These are phyloP conservation scores for Populus davidiana DNA, from an alignment of 345 rosid genomes.

Conservation along the genomic window DNA sequence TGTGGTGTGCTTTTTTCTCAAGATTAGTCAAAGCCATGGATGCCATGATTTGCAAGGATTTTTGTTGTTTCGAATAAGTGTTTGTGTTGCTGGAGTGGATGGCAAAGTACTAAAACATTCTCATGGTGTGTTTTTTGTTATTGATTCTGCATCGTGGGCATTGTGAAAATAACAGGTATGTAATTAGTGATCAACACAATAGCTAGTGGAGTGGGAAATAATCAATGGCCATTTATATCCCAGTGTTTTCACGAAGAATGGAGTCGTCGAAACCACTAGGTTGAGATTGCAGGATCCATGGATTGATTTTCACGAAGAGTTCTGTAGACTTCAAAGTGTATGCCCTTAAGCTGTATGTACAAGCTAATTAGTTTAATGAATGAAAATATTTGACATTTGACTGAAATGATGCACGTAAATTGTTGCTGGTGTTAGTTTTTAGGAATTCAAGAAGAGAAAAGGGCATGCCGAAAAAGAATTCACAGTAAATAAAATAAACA, in stretches of 20 bases:
- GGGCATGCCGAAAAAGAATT: not conserved
- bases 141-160: not conserved
- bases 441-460: conserved; percentile 1
- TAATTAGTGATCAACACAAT: not conserved
- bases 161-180: not conserved
- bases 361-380: too few relatives aligned
- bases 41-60: not conserved
- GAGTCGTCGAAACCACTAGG: too few relatives aligned
- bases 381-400: not conserved
- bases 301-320: too few relatives aligned
- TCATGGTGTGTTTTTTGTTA: not conserved
- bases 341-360: too few relatives aligned
- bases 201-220: not conserved
- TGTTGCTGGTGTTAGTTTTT: not conserved
- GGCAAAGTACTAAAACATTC: conserved; percentile 1
- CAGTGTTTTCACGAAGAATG: not conserved
- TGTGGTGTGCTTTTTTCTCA: not conserved
- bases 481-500: too few relatives aligned
- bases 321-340: too few relatives aligned
- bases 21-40: conserved; percentile 12
- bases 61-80: not conserved
- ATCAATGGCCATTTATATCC: not conserved
- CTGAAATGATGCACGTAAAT: conserved; percentile 5
- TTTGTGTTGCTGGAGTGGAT: conserved; percentile 2
- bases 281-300: too few relatives aligned